Evolutionary conservation across 2,329 filamentous ascomycete genomes (phyloP).

Genomic region (Ceratocystis alfenasii): DNA sequence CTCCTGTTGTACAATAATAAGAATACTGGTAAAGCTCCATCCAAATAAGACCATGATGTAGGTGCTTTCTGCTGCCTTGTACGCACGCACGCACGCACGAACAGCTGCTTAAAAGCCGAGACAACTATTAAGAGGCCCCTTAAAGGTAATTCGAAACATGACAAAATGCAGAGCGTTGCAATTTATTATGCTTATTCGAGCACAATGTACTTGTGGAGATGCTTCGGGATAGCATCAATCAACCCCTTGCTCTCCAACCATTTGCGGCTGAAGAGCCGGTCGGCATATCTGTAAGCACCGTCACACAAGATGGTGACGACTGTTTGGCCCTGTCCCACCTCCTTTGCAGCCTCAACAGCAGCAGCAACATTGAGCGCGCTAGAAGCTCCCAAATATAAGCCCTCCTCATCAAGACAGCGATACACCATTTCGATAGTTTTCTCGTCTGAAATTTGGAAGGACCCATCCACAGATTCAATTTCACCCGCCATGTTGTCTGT

Average conservation of each 20-base stretch:
- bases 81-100: too few relatives aligned
- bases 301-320: conserved; percentile 92
- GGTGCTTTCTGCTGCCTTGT: not conserved
- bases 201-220: conserved; percentile 87
- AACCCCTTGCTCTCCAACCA: conserved; percentile 85
- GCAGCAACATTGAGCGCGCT: conserved; percentile 91
- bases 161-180: not conserved
- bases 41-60: not conserved
- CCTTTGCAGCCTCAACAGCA: conserved; percentile 84
- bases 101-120: not conserved
- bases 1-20: conserved; percentile 23
- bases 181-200: conserved; percentile 46
- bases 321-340: conserved; percentile 75
- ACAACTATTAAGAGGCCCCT: not conserved
- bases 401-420: conserved; percentile 87
- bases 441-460: conserved; percentile 74
- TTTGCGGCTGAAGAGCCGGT: conserved; percentile 79
- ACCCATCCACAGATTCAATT: conserved; percentile 71
- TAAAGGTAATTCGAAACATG: not conserved
- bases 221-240: conserved; percentile 66
- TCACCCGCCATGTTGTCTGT: conserved; percentile 91
- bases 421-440: conserved; percentile 98
- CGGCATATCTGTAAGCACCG: conserved; percentile 94
- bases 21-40: not conserved
- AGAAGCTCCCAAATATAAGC: conserved; percentile 86